phyloP scores from a whole-genome alignment of 768 basidiomycete genomes.

The Amanita thiersii region DNA sequence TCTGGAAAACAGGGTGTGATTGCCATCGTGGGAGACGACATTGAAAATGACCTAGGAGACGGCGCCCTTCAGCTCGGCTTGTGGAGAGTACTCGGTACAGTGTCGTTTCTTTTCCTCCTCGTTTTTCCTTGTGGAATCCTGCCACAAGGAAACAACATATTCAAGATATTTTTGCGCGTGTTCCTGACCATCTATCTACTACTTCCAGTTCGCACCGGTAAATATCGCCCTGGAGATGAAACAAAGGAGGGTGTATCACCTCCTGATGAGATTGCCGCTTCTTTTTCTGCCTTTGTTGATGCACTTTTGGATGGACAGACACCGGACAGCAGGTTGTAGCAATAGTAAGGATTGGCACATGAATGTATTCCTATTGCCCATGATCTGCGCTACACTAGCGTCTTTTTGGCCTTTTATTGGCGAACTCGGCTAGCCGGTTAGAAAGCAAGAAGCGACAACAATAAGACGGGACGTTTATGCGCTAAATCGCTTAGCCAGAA shows the following conservation, averaged over 20 bases:
- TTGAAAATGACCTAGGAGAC: slow-evolving; percentile 53
- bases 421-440: too few relatives aligned
- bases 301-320: slow-evolving; percentile 25
- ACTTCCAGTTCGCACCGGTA: slow-evolving; percentile 37
- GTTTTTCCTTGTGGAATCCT: background rate
- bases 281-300: slow-evolving; percentile 50
- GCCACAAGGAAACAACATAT: background rate
- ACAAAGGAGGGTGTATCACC: slow-evolving; percentile 22
- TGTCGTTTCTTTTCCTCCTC: slow-evolving; percentile 2
- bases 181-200: background rate
- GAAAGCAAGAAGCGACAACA: too few relatives aligned
- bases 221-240: slow-evolving; percentile 60
- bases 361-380: too few relatives aligned
- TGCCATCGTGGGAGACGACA: slow-evolving; percentile 62
- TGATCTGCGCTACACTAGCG: too few relatives aligned
- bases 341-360: too few relatives aligned
- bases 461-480: too few relatives aligned
- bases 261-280: slow-evolving; percentile 47
- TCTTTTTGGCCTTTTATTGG: too few relatives aligned
- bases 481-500: too few relatives aligned
- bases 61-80: slow-evolving; percentile 54
- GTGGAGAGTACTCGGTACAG: slow-evolving; percentile 56
- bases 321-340: too few relatives aligned
- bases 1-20: slow-evolving; percentile 17
- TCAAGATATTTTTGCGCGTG: background rate